Conservation (phyloP, 225 moss, liverwort and hornwort species). For the Climacium dendroides region DNA sequence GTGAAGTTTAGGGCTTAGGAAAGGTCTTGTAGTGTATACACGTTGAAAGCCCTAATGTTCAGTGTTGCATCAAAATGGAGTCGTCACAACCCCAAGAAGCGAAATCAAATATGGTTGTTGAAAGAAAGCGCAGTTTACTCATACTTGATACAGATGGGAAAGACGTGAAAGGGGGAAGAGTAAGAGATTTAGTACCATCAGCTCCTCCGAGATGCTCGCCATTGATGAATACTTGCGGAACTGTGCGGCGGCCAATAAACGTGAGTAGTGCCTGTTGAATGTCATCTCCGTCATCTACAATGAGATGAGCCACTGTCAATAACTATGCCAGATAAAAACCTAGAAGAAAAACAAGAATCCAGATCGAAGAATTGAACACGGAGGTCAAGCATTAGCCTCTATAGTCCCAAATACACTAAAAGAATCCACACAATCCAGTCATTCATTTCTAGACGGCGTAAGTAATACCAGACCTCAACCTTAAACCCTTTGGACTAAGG, state of each 20-base stretch:
- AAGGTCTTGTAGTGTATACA: not conserved
- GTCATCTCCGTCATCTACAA: slow-evolving; percentile 65
- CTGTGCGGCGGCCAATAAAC: slow-evolving; percentile 60
- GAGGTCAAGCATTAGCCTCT: not conserved
- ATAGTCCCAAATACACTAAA: not conserved
- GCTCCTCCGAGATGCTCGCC: slow-evolving; percentile 87
- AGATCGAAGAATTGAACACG: too few species aligned
- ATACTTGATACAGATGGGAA: not conserved
- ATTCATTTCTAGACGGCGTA: not conserved
- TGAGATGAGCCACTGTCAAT: not conserved
- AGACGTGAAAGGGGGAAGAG: not conserved
- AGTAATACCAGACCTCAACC: not conserved
- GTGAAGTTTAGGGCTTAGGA: not conserved
- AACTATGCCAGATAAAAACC: not conserved
- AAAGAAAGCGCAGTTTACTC: not conserved
- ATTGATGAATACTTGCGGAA: slow-evolving; percentile 95
- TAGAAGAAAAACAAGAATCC: not conserved
- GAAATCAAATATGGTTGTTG: not conserved
- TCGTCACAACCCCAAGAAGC: not conserved
- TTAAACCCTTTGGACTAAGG: not conserved
- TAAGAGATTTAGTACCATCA: slow-evolving; percentile 36
- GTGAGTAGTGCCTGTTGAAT: slow-evolving; percentile 66
- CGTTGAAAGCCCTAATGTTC: not conserved
- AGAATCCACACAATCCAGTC: not conserved
- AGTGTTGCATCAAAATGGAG: not conserved